These are phyloP conservation scores for Cucumis cinereus DNA, from an alignment of 306 rosid species.

Conservation along the genomic window DNA sequence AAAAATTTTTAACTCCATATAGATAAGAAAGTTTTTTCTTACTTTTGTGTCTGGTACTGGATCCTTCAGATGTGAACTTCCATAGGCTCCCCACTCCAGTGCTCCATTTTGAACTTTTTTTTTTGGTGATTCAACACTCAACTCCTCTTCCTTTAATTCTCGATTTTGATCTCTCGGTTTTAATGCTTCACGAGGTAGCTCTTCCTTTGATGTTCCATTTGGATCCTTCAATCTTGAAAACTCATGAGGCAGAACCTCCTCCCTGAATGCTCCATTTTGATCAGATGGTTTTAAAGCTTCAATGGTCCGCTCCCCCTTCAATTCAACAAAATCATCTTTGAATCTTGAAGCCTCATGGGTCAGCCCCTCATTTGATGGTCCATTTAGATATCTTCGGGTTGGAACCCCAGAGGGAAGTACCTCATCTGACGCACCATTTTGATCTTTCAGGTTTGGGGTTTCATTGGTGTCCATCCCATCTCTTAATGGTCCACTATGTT, in stretches of 20 bases:
- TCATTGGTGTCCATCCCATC: background rate
- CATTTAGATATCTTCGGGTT: background rate
- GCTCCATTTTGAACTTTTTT: background rate
- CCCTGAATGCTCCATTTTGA: constrained; percentile 7
- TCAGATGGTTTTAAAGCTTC: constrained; percentile 1
- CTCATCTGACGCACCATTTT: background rate
- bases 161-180: constrained; percentile 3
- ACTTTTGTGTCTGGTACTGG: constrained; percentile 21
- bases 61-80: background rate
- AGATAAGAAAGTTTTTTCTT: constrained; percentile 18
- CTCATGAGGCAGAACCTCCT: background rate
- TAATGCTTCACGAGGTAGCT: background rate
- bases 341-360: background rate
- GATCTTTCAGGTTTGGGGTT: constrained; percentile 4
- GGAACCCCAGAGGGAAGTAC: background rate
- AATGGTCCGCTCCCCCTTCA: background rate
- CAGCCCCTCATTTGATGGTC: background rate
- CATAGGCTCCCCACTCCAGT: background rate
- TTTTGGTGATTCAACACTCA: background rate
- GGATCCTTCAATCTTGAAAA: background rate
- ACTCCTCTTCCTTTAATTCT: background rate
- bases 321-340: background rate
- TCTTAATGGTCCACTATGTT: constrained; percentile 14
- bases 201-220: background rate
- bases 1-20: background rate